phyloP scores from a whole-genome alignment of 177 flowering plant genomes.

The Vitis hybrid region DNA sequence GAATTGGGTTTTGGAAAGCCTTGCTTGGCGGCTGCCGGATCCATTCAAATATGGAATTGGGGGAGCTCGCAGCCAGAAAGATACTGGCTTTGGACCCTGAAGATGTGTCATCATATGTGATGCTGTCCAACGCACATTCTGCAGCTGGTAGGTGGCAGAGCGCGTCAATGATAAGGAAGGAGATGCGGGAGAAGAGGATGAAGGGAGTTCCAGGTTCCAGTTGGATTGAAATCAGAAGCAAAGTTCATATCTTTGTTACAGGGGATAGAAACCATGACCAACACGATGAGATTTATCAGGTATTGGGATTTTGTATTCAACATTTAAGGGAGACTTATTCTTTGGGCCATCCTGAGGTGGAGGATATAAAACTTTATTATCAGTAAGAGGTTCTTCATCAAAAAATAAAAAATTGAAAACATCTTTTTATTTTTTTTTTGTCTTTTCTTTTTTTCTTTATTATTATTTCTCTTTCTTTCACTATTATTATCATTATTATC shows the following conservation, averaged over 20 bases:
- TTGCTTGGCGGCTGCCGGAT: constrained; percentile 78
- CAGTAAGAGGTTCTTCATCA: too few relatives aligned
- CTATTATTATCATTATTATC: too few relatives aligned
- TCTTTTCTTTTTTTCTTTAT: too few relatives aligned
- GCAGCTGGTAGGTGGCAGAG: constrained; percentile 66
- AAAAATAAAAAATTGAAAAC: too few relatives aligned
- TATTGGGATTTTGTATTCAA: constrained; percentile 29
- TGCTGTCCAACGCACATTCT: constrained; percentile 80
- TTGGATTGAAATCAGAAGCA: constrained; percentile 68
- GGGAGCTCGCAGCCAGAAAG: constrained; percentile 49
- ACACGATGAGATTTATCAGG: constrained; percentile 42
- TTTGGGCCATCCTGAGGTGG: background rate
- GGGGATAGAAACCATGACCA: constrained; percentile 41
- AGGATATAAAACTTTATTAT: too few relatives aligned
- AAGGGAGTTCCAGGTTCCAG: constrained; percentile 68
- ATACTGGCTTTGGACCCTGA: constrained; percentile 61
- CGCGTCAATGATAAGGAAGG: constrained; percentile 51
- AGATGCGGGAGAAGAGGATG: constrained; percentile 65
- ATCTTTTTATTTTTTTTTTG: too few relatives aligned
- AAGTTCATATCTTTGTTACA: constrained; percentile 58
- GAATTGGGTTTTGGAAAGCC: constrained; percentile 89
- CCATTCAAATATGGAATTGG: constrained; percentile 60
- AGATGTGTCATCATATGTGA: constrained; percentile 70
- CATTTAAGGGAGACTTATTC: constrained; percentile 32
- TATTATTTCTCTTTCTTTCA: too few relatives aligned